Base-by-base conservation (phyloP, 2,329 filamentous ascomycete genomes). In the Colletotrichum sp. region DNA sequence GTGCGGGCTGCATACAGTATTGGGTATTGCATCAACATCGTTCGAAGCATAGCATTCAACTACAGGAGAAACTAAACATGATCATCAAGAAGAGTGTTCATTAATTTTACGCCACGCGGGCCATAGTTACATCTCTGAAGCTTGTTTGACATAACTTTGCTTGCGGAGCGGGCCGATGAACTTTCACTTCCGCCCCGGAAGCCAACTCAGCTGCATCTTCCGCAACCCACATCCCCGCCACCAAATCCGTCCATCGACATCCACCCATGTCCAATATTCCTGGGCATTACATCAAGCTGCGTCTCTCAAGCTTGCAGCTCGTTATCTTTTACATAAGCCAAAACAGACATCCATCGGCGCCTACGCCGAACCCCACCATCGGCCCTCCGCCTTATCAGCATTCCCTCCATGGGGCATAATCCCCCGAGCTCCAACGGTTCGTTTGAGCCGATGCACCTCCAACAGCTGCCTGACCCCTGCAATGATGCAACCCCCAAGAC, bases 381-480 rank as follows among this genome's bases (percentile, higher is more conserved):
- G 15, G 71, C 25, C 71, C 64, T 62, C 70, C 73, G 73, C 36
- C 70, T 76, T 76, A 76, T 76, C 74, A 69, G 22, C 44, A 59
- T 8, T 29, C 19, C 57, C 44, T 62, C 36, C 68, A 70, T 64
- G 57, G 44, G 34, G 22, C 39, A 55, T 34, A 61, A 69, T 6
- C 62, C 27, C 39, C 73, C 64, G 49, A 71, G n/a, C 69, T 73
- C 74, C 74, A 74, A 74, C 74, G 74, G 64, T 76, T 69, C 15
- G 34, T 76, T 69, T 76, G 57, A 27, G n/a, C 64, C 70, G 70
- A 76, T 65, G 44, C 19, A n/a, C 4, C 34, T 72, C 36, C 55
- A 34, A 32, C 34, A 39, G 32, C 59, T 22, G n/a, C 15, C 32
- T 7, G 16, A 29, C 27, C 55, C 63, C 36, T 69, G 66, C 57